Evolutionary conservation across 192 early-diverging fungal species (phyloP), one percentile per base, ranked within the genome.

Genomic region (Thoreauomyces humboldtii): DNA sequence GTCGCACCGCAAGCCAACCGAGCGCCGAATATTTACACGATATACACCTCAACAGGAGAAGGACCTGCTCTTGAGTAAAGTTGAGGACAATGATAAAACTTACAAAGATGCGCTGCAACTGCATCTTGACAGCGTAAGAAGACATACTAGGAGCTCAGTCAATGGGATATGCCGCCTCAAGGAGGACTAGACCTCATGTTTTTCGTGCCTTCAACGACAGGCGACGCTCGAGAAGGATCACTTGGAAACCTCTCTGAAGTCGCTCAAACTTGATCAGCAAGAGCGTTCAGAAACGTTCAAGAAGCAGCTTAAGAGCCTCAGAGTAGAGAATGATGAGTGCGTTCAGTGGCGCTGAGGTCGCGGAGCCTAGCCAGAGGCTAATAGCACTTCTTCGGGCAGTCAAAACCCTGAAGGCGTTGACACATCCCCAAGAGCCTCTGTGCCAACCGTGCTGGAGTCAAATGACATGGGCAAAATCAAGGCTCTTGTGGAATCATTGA

Each of bases 41-140:
- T 24, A 27, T 51, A 21, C 27, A 12, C n/a, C 24, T 46, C 31
- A 27, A 42, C 59, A 73, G 71, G 71, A 73, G 19, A 67, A 69
- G 25, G 57, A 73, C 0, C 15, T 21, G 12, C 62, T 73, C 15
- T 32, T 73, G 4, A 46, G 36, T 24, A 45, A 54, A 19, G 55
- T 69, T 4, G 65, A 73, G 37, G 29, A 22, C 2, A 69, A 28
- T 6, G 71, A 73, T 32, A 15, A 59, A 42, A 60, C 36, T 9
- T 44, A 50, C 36, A 73, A 73, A 24, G 53, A 73, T 24, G 71
- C 71, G 22, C 25, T 73, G 31, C 53, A 73, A 45, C 17, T 73
- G 4, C 71, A 73, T 32, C 59, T 73, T 21, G 12, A 51, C 27
- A 44, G 27, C 25, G 71, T 73, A 70, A 24, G 63, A n/a, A n/a